Conservation (phyloP, 75 land plant species). For the Picea glauca region DNA sequence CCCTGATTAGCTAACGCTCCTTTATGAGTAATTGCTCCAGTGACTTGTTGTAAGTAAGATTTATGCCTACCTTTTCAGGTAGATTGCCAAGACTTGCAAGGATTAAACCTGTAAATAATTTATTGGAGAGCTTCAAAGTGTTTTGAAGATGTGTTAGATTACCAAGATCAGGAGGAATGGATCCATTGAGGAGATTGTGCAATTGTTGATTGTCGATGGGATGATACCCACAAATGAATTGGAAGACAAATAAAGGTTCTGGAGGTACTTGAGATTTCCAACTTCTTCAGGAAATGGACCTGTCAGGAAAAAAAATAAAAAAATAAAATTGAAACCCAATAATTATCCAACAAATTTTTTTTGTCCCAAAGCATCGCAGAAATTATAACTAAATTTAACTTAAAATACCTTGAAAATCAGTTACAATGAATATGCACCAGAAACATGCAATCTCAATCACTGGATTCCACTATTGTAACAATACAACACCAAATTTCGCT, state of each 20-base stretch:
- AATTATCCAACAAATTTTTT: too few species aligned
- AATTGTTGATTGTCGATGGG: constrained; percentile 31
- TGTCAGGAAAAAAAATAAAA: constrained; percentile 40
- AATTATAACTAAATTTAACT: too few species aligned
- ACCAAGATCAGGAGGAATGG: constrained; percentile 47
- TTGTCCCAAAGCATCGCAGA: too few species aligned
- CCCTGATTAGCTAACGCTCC: constrained; percentile 41
- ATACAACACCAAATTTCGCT: too few species aligned
- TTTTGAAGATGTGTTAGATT: constrained; percentile 24
- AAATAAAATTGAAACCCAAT: constrained; percentile 12
- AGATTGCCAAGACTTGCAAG: constrained; percentile 43
- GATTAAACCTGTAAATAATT: constrained; percentile 41
- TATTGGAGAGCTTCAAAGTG: constrained; percentile 41
- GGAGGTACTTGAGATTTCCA: constrained; percentile 51
- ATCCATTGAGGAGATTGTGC: constrained; percentile 38
- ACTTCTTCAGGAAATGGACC: constrained; percentile 49
- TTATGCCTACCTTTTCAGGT: constrained; percentile 37
- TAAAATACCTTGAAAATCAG: too few species aligned
- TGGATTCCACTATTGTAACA: too few species aligned
- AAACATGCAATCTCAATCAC: too few species aligned
- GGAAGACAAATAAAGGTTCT: constrained; percentile 51
- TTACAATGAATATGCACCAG: too few species aligned
- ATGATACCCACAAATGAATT: constrained; percentile 56
- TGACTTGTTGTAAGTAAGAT: constrained; percentile 63
- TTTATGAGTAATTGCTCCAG: constrained; percentile 52